Percentiles rank a stretch among this genome's conserved stretches.
Conservation (phyloP, 306 rosid genomes). For the Cercis canadensis region DNA sequence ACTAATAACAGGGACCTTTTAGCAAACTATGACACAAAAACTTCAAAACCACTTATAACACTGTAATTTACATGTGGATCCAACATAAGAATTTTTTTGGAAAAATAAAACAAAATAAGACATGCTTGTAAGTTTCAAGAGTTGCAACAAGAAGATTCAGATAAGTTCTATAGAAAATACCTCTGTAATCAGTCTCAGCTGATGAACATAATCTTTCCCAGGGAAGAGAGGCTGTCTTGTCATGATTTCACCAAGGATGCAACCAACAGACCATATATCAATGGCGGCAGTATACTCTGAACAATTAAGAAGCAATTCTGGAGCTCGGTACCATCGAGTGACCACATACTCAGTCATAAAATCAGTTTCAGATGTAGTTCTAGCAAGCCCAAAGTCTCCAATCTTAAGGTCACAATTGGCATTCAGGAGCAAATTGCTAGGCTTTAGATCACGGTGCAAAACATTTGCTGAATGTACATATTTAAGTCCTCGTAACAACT, state of each 20-base stretch:
- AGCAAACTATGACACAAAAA: conserved; percentile 2
- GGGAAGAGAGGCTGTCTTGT: conserved; percentile 90
- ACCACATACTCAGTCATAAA: conserved; percentile 99
- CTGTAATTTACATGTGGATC: not conserved
- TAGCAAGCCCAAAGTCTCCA: conserved; percentile 96
- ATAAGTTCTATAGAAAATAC: conserved; percentile 42
- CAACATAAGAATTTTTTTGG: not conserved
- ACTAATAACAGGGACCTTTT: not conserved
- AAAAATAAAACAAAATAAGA: conserved; percentile 5
- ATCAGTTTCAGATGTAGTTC: conserved; percentile 99
- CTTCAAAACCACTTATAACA: not conserved
- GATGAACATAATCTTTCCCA: conserved; percentile 95
- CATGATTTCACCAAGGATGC: conserved; percentile 93
- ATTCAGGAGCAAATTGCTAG: conserved; percentile 90
- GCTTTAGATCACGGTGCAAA: conserved; percentile 96
- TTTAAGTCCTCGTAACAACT: conserved; percentile 91
- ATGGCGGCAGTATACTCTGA: conserved; percentile 96
- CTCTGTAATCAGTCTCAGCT: conserved; percentile 91
- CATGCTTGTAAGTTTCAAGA: conserved; percentile 15
- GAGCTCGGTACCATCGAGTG: conserved; percentile 98
- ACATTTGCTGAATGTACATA: conserved; percentile 93
- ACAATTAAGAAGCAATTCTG: conserved; percentile 91
- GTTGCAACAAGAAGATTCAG: not conserved
- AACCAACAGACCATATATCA: conserved; percentile 98
- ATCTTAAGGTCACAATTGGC: conserved; percentile 98